These are phyloP conservation scores for Trypanosoma avium DNA, from an alignment of 208 protist genomes.

Conservation along the genomic window DNA sequence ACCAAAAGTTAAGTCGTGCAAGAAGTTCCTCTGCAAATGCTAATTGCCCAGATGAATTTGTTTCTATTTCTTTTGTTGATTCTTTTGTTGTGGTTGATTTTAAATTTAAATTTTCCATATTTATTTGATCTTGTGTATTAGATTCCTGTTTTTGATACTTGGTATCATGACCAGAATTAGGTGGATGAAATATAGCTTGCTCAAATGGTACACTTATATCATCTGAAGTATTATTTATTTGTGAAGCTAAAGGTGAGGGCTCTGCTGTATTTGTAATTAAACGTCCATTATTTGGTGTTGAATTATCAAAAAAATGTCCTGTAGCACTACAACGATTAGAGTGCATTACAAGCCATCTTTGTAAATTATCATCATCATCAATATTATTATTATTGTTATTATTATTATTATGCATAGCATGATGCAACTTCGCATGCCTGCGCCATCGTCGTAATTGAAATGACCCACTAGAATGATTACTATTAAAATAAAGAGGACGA, in stretches of 20 bases:
- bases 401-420: neutral
- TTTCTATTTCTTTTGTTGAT: neutral
- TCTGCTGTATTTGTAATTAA: slow-evolving; percentile 11
- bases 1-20: slow-evolving; percentile 71
- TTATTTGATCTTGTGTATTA: too few species aligned
- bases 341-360: slow-evolving; percentile 51
- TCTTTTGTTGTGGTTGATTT: neutral
- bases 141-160: neutral
- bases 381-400: neutral
- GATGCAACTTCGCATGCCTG: too few species aligned
- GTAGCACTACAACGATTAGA: slow-evolving; percentile 47
- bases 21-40: slow-evolving; percentile 65
- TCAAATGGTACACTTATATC: slow-evolving; percentile 33
- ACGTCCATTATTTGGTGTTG: neutral
- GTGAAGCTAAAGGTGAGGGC: too few species aligned
- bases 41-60: slow-evolving; percentile 41
- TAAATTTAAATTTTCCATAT: too few species aligned
- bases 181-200: slow-evolving; percentile 48
- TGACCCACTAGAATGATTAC: neutral
- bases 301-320: slow-evolving; percentile 12
- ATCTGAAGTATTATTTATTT: too few species aligned
- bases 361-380: slow-evolving; percentile 22
- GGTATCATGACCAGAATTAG: slow-evolving; percentile 41
- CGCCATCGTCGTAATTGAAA: too few species aligned
- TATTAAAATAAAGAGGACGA: neutral